Conservation (phyloP, 805 yeast species). For the Candida ponderosae region DNA sequence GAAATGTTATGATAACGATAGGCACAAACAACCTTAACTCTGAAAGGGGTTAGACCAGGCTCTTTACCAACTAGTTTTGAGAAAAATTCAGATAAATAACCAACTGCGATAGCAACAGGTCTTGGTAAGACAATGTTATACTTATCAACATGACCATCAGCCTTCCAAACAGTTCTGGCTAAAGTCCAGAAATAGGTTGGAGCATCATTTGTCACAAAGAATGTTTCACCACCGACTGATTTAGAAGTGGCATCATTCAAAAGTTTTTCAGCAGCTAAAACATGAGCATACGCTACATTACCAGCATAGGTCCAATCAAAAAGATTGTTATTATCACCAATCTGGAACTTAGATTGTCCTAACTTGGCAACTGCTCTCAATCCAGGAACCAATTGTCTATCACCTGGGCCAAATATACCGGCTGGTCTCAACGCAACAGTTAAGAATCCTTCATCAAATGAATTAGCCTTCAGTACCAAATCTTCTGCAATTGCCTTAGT, state of each 20-base stretch:
- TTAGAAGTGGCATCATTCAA: slow-evolving; percentile 35
- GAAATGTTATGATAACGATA: slow-evolving; percentile 86
- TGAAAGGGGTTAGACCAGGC: slow-evolving; percentile 91
- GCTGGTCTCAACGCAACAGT: slow-evolving; percentile 94
- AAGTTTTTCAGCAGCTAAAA: slow-evolving; percentile 78
- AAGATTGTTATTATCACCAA: slow-evolving; percentile 88
- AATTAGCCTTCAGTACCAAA: slow-evolving; percentile 69
- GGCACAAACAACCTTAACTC: slow-evolving; percentile 90
- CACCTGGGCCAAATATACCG: slow-evolving; percentile 98
- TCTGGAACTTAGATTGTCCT: slow-evolving; percentile 87
- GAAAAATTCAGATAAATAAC: slow-evolving; percentile 71
- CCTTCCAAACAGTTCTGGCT: slow-evolving; percentile 96
- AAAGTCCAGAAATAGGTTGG: slow-evolving; percentile 97
- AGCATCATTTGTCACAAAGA: slow-evolving; percentile 86
- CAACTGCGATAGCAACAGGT: slow-evolving; percentile 73
- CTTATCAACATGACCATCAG: slow-evolving; percentile 78
- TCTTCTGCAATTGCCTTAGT: slow-evolving; percentile 90
- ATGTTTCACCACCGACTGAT: slow-evolving; percentile 73
- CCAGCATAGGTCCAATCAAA: slow-evolving; percentile 99
- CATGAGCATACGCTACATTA: slow-evolving; percentile 95
- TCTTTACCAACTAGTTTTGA: slow-evolving; percentile 70
- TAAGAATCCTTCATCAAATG: slow-evolving; percentile 41
- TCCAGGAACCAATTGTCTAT: slow-evolving; percentile 93
- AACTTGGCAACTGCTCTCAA: slow-evolving; percentile 70
- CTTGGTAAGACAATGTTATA: slow-evolving; percentile 60